Evolutionary conservation across 768 basidiomycete genomes (phyloP), one percentile per base, ranked within the genome.

Genomic region (Russula sp.): DNA sequence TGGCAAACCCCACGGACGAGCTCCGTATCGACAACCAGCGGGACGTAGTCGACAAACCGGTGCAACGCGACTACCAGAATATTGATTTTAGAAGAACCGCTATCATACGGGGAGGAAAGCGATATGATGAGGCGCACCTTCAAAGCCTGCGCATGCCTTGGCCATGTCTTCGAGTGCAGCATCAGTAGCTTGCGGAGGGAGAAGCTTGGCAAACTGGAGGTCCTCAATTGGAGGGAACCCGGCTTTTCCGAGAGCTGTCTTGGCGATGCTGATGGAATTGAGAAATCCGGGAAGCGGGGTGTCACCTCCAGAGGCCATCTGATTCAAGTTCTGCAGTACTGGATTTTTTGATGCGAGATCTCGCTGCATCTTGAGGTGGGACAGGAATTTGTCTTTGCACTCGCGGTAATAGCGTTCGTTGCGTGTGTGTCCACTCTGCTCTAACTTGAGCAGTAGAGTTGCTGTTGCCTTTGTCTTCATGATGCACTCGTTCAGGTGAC

Each of bases 81-180:
- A 0, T 22, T 29, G 20, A 2, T 5, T 35, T 41, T 13, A 53
- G 58, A 11, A 47, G 22, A 13, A 7, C 0, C 45, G 5, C 14
- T 8, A n/a, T 11, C 22, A 34, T 25, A 41, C 5, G 9, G 7
- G 13, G 20, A 7, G 34, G n/a, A 14, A 14, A 3, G 53, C 5
- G 16, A 52, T 59, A 5, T 9, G 35, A 32, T 25, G 42, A 49
- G 41, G 14, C 55, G 29, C 18, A 66, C 65, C 63, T 58, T 66
- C 63, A 29, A 66, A 66, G n/a, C 54, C 58, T 25, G 65, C 65
- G 29, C 55, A 43, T 32, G 55, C 62, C 18, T 20, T 45, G 25
- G 65, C 65, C 55, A 66, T 66, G 43, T 65, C 59, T 11, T 49
- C 54, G 1, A 66, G 58, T 16, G 58, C 65, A 14, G 63, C 3